Evolutionary conservation across 73 alveolate genomes (phyloP).

Genomic region (Symbiodinium pilosum): DNA sequence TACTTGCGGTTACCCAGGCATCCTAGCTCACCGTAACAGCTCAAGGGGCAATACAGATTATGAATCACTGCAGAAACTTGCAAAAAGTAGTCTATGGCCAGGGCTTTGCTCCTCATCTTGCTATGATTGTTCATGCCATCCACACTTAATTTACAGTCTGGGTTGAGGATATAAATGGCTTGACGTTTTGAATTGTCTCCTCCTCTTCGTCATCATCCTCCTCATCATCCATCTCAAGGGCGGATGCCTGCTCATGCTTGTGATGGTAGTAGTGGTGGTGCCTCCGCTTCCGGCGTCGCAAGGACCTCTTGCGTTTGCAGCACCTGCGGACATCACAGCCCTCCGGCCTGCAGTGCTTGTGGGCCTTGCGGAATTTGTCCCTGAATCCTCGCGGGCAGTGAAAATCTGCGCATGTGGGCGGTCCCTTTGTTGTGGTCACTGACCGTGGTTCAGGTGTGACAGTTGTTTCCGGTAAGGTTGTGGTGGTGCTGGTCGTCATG

Average conservation of each 20-base stretch:
- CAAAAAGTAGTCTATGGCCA: too few species aligned
- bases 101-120: too few species aligned
- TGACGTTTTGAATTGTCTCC: neutral
- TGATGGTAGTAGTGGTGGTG: neutral
- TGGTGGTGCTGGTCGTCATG: neutral
- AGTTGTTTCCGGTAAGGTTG: neutral
- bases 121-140: too few species aligned
- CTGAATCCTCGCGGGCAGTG: neutral
- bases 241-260: neutral
- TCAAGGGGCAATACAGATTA: too few species aligned
- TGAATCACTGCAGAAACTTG: too few species aligned
- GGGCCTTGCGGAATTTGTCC: neutral
- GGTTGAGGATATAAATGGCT: too few species aligned
- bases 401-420: neutral
- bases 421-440: neutral
- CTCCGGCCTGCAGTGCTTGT: neutral
- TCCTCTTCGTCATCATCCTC: neutral
- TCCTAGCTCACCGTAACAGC: too few species aligned
- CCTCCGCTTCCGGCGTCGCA: neutral
- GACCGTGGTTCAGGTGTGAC: neutral
- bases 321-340: neutral
- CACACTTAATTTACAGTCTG: too few species aligned
- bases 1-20: too few species aligned
- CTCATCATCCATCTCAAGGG: neutral
- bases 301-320: neutral